Percentiles rank a stretch among this genome's conserved stretches.
Conservation (phyloP, 1,284 basidiomycete species). For the Fomitopsis palustris region DNA sequence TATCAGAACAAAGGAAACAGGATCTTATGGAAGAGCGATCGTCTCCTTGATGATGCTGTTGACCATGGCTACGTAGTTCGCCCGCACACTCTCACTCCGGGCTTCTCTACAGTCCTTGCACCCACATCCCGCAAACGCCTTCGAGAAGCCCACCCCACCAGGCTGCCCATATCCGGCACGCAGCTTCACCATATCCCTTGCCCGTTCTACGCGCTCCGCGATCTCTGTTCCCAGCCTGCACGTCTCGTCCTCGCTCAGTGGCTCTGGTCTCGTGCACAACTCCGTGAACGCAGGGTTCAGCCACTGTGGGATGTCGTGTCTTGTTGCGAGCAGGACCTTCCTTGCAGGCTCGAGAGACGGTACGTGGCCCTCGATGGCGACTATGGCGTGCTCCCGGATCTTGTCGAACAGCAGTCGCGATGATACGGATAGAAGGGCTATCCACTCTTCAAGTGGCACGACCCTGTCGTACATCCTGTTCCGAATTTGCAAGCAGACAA, state of each 20-base stretch:
- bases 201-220: not conserved
- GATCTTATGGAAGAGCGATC: not conserved
- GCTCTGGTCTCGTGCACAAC: conserved; percentile 16
- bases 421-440: conserved; percentile 21
- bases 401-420: conserved; percentile 22
- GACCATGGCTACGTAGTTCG: not conserved
- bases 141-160: not conserved
- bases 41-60: not conserved
- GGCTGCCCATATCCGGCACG: not conserved
- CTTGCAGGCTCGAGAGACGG: conserved; percentile 21
- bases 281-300: conserved; percentile 18
- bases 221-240: conserved; percentile 15
- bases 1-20: conserved; percentile 42
- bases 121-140: not conserved
- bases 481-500: no score
- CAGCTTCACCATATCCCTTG: not conserved
- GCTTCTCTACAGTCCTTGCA: not conserved
- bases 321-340: conserved; percentile 20
- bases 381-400: conserved; percentile 20
- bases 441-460: conserved; percentile 1
- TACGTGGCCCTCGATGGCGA: conserved; percentile 15
- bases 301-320: conserved; percentile 21
- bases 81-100: not conserved
- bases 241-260: conserved; percentile 19
- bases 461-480: conserved; percentile 3